Conservation (phyloP, 805 yeast species). For the Lipomyces mesembrius region DNA sequence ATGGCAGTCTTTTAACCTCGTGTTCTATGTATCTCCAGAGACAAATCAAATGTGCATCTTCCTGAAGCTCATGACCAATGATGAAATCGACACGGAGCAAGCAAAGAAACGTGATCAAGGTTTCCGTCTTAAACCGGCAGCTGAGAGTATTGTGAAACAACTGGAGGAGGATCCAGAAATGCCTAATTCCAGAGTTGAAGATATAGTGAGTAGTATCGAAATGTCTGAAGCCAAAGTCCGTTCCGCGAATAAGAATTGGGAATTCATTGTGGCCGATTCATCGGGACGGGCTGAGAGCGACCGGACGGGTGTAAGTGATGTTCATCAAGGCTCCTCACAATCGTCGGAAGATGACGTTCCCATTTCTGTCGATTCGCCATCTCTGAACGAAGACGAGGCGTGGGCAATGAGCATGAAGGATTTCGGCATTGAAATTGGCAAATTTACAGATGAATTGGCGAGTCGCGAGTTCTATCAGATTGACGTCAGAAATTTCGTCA, state of each 20-base stretch:
- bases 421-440: conserved; percentile 1
- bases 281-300: neutral
- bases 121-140: conserved; percentile 34
- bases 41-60: conserved; percentile 40
- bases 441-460: neutral
- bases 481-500: conserved; percentile 22
- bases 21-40: conserved; percentile 19
- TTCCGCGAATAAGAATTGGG: neutral
- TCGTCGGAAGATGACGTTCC: neutral
- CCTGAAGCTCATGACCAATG: conserved; percentile 43
- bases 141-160: conserved; percentile 12
- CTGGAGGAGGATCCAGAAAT: neutral
- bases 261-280: neutral
- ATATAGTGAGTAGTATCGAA: neutral
- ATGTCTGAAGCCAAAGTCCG: neutral
- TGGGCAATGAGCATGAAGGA: neutral
- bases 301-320: neutral
- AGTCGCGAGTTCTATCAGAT: conserved; percentile 36
- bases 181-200: conserved; percentile 6
- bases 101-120: conserved; percentile 35
- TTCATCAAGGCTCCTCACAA: neutral
- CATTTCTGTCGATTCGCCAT: neutral
- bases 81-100: conserved; percentile 40
- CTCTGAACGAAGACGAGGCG: neutral
- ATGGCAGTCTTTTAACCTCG: conserved; percentile 29